Evolutionary conservation across 306 rosid genomes (phyloP).

Genomic region (Elaeagnus macrophylla): DNA sequence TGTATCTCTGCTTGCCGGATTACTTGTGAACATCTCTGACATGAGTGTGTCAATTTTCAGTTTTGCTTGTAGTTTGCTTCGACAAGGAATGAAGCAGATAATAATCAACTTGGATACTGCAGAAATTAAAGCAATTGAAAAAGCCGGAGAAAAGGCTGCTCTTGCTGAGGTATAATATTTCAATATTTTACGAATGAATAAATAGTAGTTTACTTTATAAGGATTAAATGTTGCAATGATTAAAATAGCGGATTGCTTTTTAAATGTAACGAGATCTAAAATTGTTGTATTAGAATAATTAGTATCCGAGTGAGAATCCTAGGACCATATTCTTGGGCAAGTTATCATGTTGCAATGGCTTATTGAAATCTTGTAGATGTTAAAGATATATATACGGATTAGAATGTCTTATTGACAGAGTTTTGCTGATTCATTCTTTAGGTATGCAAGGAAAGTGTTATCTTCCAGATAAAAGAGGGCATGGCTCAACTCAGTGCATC

Average conservation of each 20-base stretch:
- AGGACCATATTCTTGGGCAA: neutral
- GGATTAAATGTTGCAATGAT: neutral
- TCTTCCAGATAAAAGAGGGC: constrained; percentile 56
- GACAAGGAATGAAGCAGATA: constrained; percentile 95
- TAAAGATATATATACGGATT: neutral
- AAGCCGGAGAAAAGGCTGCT: constrained; percentile 60
- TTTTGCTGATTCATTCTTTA: constrained; percentile 27
- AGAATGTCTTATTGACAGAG: constrained; percentile 10
- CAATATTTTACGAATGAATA: neutral
- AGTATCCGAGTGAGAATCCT: no score
- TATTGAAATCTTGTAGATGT: neutral
- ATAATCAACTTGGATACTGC: constrained; percentile 58
- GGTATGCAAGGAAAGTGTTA: constrained; percentile 63
- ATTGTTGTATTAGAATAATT: no score
- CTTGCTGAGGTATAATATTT: constrained; percentile 39
- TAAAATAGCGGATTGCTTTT: no score
- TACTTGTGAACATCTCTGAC: constrained; percentile 28
- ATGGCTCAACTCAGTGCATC: constrained; percentile 40
- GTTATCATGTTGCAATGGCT: neutral
- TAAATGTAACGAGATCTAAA: no score
- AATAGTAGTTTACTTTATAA: neutral
- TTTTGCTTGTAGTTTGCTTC: constrained; percentile 88
- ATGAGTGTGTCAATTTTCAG: constrained; percentile 39
- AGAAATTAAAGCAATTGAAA: constrained; percentile 67
- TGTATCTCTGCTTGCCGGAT: constrained; percentile 6